Conservation (phyloP, 495 filamentous ascomycete species). For the Pseudevernia furfuracea region DNA sequence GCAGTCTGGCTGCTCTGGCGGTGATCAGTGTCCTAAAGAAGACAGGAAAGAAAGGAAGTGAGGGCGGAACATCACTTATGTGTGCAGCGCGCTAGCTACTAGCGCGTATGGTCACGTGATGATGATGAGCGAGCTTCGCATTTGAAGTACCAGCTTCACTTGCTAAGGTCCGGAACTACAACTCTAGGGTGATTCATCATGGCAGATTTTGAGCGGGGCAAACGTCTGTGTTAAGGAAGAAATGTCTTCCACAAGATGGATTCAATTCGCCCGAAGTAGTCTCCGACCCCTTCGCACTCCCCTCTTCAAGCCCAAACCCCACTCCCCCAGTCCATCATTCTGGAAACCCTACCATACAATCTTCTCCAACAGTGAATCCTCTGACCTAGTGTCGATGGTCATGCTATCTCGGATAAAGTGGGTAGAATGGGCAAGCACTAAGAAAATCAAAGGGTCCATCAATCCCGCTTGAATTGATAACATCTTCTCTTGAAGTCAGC, state of each 20-base stretch:
- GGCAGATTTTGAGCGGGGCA: no score
- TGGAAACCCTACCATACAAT: no score
- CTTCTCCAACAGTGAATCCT: no score
- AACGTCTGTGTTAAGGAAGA: no score
- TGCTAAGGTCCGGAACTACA: no score
- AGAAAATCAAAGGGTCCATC: background rate
- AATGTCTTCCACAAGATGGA: no score
- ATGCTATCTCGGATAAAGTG: background rate
- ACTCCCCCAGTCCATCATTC: no score
- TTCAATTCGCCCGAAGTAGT: no score
- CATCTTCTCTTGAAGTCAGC: background rate
- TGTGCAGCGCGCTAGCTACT: background rate
- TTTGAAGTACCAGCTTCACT: background rate
- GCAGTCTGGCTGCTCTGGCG: background rate
- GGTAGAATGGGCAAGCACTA: background rate
- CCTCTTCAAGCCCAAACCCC: no score
- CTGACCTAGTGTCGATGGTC: no score
- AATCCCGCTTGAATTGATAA: background rate
- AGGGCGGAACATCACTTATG: background rate
- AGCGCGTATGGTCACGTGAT: background rate
- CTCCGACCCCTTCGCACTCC: no score
- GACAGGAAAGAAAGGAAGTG: background rate
- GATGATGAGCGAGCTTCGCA: background rate
- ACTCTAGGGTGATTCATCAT: no score
- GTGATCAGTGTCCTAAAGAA: background rate